Evolutionary conservation across 2,329 filamentous ascomycete species (phyloP).

Genomic region (Fusarium nodosum): DNA sequence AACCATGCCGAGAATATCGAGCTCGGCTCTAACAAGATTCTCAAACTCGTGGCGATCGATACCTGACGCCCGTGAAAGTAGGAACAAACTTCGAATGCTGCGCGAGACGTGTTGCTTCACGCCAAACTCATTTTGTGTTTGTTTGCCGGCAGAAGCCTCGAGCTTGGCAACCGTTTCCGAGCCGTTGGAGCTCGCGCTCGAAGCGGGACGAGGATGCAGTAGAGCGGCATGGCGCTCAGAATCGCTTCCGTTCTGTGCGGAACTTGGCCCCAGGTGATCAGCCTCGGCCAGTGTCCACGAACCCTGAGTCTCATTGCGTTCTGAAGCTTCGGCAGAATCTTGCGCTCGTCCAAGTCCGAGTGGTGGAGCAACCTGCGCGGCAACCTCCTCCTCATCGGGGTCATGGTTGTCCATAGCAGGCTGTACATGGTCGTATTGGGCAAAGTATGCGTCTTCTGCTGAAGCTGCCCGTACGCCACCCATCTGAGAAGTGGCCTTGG

Average conservation of each 20-base stretch:
- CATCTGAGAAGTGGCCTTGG: constrained; percentile 47
- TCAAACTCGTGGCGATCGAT: constrained; percentile 83
- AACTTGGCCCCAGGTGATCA: constrained; percentile 56
- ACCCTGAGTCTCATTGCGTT: constrained; percentile 51
- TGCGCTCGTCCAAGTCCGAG: constrained; percentile 44
- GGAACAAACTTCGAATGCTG: constrained; percentile 81
- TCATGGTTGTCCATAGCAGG: constrained; percentile 85
- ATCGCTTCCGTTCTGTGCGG: constrained; percentile 48
- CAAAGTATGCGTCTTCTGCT: constrained; percentile 79
- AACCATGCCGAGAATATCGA: constrained; percentile 77
- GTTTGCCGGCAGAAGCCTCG: constrained; percentile 67
- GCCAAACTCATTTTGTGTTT: constrained; percentile 76
- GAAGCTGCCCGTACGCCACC: constrained; percentile 51
- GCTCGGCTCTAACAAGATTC: constrained; percentile 76
- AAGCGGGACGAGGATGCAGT: constrained; percentile 70
- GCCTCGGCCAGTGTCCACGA: constrained; percentile 62
- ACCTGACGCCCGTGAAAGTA: constrained; percentile 76
- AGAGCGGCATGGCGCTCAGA: constrained; percentile 57
- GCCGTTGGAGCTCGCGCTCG: constrained; percentile 69
- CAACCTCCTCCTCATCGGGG: constrained; percentile 74
- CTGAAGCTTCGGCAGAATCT: constrained; percentile 37
- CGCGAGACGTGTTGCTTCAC: constrained; percentile 84
- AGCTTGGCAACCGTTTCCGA: constrained; percentile 72
- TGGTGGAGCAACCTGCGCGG: constrained; percentile 54
- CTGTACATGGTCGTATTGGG: constrained; percentile 82